These are phyloP conservation scores for Trametes gibbosa DNA, from an alignment of 768 basidiomycete species.

Conservation along the genomic window DNA sequence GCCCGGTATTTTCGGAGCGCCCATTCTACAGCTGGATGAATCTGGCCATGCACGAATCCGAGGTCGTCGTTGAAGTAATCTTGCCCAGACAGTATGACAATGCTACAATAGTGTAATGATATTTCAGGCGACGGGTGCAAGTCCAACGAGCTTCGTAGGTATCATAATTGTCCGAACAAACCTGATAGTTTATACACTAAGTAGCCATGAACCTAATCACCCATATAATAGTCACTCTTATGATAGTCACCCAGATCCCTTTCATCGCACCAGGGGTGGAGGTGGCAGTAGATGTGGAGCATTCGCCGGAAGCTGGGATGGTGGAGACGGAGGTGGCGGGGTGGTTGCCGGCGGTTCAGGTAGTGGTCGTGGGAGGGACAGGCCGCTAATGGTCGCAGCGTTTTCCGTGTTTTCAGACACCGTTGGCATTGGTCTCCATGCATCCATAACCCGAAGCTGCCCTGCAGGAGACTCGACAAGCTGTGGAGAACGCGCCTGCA, in stretches of 20 bases:
- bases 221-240: too few species aligned
- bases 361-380: neutral
- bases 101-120: too few species aligned
- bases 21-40: too few species aligned
- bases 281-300: neutral
- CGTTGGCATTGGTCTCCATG: slow-evolving; percentile 17
- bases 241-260: neutral
- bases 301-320: neutral
- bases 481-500: neutral
- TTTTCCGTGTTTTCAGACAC: slow-evolving; percentile 4
- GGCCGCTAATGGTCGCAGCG: neutral
- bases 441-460: slow-evolving; percentile 9
- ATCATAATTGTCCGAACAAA: neutral
- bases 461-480: slow-evolving; percentile 9
- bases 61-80: too few species aligned
- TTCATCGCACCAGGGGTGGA: neutral
- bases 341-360: neutral
- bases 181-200: neutral
- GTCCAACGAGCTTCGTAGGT: too few species aligned
- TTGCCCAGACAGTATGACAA: too few species aligned
- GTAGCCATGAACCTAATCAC: neutral
- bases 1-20: slow-evolving; percentile 10
- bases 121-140: too few species aligned
- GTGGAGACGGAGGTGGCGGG: neutral
- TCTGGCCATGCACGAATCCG: too few species aligned